Conservation (phyloP, 2,329 filamentous ascomycete genomes). For the Fusarium oligoseptatum region DNA sequence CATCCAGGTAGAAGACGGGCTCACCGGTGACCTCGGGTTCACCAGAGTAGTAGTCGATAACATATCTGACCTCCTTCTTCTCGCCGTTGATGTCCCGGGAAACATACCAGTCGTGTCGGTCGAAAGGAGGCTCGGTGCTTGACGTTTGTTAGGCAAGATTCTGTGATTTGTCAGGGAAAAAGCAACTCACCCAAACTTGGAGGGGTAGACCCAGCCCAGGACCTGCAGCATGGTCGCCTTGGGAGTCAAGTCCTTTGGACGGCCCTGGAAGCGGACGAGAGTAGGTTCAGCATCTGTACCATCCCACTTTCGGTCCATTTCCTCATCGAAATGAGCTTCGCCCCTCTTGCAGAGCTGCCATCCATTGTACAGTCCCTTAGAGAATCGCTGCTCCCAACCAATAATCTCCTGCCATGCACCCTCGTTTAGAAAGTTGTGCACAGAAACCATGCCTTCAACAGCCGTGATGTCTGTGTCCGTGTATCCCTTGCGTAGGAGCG, state of each 20-base stretch:
- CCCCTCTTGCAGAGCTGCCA: slow-evolving; percentile 82
- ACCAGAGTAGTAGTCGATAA: slow-evolving; percentile 96
- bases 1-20: slow-evolving; percentile 95
- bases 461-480: slow-evolving; percentile 93
- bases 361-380: slow-evolving; percentile 76
- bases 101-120: slow-evolving; percentile 98
- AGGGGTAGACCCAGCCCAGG: slow-evolving; percentile 82
- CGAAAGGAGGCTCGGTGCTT: slow-evolving; percentile 88
- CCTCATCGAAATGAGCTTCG: slow-evolving; percentile 70
- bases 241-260: slow-evolving; percentile 89
- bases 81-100: slow-evolving; percentile 77
- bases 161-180: not conserved
- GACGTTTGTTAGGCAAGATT: slow-evolving; percentile 30
- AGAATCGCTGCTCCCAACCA: slow-evolving; percentile 91
- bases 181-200: slow-evolving; percentile 77
- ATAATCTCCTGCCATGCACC: slow-evolving; percentile 97
- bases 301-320: slow-evolving; percentile 65
- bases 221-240: slow-evolving; percentile 89
- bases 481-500: slow-evolving; percentile 94
- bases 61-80: slow-evolving; percentile 85
- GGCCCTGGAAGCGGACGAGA: slow-evolving; percentile 87
- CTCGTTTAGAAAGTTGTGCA: slow-evolving; percentile 98
- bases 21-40: slow-evolving; percentile 86
- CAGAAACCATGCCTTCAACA: slow-evolving; percentile 95
- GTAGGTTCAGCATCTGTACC: slow-evolving; percentile 73